Conservation (phyloP, 2,329 filamentous ascomycete species). For the Diaporthe sp. region DNA sequence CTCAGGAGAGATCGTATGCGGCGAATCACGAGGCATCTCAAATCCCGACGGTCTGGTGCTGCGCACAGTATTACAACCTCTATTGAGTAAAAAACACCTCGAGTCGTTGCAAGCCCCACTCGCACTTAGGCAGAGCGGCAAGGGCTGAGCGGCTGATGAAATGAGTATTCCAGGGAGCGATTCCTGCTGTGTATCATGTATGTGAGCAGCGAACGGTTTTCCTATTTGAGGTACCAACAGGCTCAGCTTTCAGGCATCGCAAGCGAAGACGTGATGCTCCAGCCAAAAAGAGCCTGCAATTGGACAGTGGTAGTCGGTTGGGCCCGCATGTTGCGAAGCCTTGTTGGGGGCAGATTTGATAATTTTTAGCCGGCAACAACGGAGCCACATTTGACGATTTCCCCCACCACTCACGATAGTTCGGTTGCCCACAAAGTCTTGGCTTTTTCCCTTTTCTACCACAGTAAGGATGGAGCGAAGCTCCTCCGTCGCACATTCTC, state of each 20-base stretch:
- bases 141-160: not conserved
- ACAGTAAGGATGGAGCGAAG: not conserved
- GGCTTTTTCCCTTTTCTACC: too few species aligned
- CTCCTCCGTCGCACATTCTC: not conserved
- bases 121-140: not conserved
- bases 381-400: not conserved
- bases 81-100: not conserved
- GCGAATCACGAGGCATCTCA: not conserved
- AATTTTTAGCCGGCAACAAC: not conserved
- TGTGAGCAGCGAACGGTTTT: not conserved
- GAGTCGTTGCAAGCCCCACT: not conserved
- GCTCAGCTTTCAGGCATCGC: too few species aligned
- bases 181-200: not conserved
- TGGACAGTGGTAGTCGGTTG: not conserved
- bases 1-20: not conserved
- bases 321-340: not conserved
- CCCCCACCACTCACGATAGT: not conserved
- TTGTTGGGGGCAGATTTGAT: conserved; percentile 11
- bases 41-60: not conserved
- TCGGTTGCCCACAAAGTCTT: not conserved
- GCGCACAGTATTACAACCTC: too few species aligned
- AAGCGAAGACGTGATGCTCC: not conserved
- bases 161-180: not conserved
- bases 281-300: not conserved
- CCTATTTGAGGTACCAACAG: not conserved